Evolutionary conservation across 2,329 filamentous ascomycete genomes (phyloP).

Genomic region (Alternaria dauci): DNA sequence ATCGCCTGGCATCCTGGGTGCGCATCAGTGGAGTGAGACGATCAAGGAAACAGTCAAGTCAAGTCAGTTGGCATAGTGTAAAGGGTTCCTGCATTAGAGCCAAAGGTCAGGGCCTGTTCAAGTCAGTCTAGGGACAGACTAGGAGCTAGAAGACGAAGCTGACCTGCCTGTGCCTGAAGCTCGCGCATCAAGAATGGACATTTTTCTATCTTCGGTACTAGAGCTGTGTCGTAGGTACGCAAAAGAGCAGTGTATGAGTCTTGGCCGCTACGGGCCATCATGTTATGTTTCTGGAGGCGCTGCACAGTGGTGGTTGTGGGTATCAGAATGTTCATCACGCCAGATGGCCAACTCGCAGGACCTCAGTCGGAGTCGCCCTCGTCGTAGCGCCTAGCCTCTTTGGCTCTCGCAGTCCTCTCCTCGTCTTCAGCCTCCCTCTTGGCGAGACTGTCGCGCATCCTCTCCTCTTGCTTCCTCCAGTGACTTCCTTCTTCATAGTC

Average conservation of each 20-base stretch:
- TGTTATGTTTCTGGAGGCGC: not conserved
- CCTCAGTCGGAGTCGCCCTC: conserved; percentile 43
- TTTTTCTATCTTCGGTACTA: not conserved
- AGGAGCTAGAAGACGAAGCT: not conserved
- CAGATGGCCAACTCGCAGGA: not conserved
- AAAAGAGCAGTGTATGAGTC: not conserved
- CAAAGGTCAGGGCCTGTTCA: not conserved
- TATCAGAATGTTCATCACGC: not conserved
- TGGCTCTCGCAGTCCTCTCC: conserved; percentile 32
- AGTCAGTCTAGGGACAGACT: conserved; percentile 1
- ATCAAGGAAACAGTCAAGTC: not conserved
- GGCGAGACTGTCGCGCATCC: conserved; percentile 57
- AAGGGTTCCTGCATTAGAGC: conserved; percentile 18
- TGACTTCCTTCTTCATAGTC: conserved; percentile 87
- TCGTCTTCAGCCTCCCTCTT: conserved; percentile 52
- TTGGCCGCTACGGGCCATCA: not conserved
- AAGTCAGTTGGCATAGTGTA: not conserved
- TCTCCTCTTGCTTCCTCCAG: conserved; percentile 84
- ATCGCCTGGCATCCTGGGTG: not conserved
- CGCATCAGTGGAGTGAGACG: conserved; percentile 2
- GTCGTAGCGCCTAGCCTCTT: conserved; percentile 34
- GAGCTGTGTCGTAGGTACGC: not conserved
- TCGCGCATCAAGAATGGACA: not conserved
- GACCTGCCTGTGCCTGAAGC: not conserved
- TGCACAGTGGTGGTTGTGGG: conserved; percentile 1